A percentile compares a stretch with the other conserved stretches of the same genome.
These are phyloP conservation scores for Cryphonectria carpinicola DNA, from an alignment of 2,329 filamentous ascomycete genomes.

Conservation along the genomic window DNA sequence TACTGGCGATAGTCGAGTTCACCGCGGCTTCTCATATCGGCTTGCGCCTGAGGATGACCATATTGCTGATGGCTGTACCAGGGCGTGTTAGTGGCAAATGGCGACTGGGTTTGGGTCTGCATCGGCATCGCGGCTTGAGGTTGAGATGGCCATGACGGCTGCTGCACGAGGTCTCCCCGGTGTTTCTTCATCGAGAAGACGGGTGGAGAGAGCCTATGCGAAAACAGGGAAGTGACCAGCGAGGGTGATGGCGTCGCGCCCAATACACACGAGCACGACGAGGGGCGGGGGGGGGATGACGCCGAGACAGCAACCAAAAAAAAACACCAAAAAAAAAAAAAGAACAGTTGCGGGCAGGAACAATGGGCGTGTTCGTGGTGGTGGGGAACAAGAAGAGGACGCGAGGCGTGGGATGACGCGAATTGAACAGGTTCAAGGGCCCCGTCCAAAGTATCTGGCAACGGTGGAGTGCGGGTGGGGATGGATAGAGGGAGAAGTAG, in stretches of 20 bases:
- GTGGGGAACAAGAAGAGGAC: slow-evolving; percentile 15
- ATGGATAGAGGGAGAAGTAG: slow-evolving; percentile 1
- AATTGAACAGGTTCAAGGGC: slow-evolving; percentile 20
- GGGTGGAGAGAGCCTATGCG: not conserved
- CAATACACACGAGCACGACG: slow-evolving; percentile 14
- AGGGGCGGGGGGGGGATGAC: slow-evolving; percentile 13
- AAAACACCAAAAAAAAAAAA: not conserved
- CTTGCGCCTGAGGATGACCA: slow-evolving; percentile 39
- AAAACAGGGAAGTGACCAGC: not conserved
- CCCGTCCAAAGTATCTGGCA: slow-evolving; percentile 16
- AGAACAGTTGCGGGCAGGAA: slow-evolving; percentile 3
- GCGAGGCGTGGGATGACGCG: slow-evolving; percentile 28
- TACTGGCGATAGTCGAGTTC: slow-evolving; percentile 33
- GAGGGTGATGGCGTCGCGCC: slow-evolving; percentile 20
- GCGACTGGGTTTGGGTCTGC: slow-evolving; percentile 34
- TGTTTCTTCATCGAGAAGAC: slow-evolving; percentile 33
- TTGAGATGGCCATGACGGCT: slow-evolving; percentile 38
- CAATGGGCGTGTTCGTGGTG: slow-evolving; percentile 10
- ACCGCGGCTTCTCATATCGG: slow-evolving; percentile 32
- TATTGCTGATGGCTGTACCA: slow-evolving; percentile 53
- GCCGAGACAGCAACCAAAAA: slow-evolving; percentile 13
- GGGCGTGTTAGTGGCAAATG: slow-evolving; percentile 41
- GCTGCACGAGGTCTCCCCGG: slow-evolving; percentile 31
- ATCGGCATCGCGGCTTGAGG: slow-evolving; percentile 36
- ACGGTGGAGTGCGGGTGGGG: slow-evolving; percentile 16